Percentiles rank a stretch among this genome's conserved stretches.
phyloP scores from a whole-genome alignment of 2,329 filamentous ascomycete genomes.

The Talaromyces sp. region DNA sequence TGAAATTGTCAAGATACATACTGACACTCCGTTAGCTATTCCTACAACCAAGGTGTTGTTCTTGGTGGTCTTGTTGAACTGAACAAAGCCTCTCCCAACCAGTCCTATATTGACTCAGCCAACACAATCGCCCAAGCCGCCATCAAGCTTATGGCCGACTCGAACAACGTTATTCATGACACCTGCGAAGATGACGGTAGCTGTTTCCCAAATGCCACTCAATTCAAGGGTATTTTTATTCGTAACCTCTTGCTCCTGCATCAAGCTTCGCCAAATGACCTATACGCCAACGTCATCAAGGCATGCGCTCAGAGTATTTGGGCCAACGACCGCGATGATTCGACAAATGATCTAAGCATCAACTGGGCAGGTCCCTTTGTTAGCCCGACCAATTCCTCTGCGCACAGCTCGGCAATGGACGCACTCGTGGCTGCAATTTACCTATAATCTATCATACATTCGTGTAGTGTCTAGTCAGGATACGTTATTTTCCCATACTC shows the following conservation, averaged over 20 bases:
- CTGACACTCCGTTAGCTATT: conserved; percentile 32
- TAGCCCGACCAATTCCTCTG: conserved; percentile 48
- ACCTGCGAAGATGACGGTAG: conserved; percentile 44
- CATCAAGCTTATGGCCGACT: conserved; percentile 41
- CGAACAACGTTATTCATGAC: conserved; percentile 49
- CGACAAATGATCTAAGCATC: conserved; percentile 51
- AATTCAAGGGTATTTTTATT: conserved; percentile 69
- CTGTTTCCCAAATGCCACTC: conserved; percentile 48
- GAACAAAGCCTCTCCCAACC: conserved; percentile 37
- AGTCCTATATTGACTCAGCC: conserved; percentile 39
- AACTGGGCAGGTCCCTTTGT: conserved; percentile 59
- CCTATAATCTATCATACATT: not conserved
- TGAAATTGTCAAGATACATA: not conserved
- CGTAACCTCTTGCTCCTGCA: conserved; percentile 49
- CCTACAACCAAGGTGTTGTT: conserved; percentile 59
- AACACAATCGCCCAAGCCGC: conserved; percentile 49
- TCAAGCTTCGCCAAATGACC: conserved; percentile 41
- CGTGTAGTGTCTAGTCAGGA: not conserved
- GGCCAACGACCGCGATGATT: conserved; percentile 49
- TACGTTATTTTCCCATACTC: not conserved
- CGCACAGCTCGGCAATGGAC: conserved; percentile 63
- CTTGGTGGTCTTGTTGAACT: conserved; percentile 54
- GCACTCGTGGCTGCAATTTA: conserved; percentile 56
- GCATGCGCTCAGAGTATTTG: conserved; percentile 63
- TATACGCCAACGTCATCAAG: conserved; percentile 52